phyloP scores from a whole-genome alignment of 441 rosid genomes.

The Erodium texanum region DNA sequence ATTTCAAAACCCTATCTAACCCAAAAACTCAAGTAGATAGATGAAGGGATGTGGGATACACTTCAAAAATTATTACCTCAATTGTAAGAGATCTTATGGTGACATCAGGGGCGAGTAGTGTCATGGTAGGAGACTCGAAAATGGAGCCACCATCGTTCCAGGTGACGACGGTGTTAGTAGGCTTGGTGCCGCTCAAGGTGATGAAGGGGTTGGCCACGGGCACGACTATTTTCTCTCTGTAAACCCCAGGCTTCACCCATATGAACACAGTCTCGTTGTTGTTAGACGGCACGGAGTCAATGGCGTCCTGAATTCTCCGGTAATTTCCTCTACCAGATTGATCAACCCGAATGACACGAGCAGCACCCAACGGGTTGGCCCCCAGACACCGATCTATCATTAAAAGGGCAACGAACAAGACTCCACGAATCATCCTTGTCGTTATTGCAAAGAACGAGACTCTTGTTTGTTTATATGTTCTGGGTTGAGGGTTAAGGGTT shows the following conservation, averaged over 20 bases:
- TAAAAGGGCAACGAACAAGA: background rate
- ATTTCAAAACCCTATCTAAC: no score
- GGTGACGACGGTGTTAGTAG: no score
- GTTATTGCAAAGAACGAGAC: no score
- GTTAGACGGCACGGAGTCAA: constrained; percentile 18
- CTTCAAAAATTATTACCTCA: no score
- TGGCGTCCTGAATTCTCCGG: constrained; percentile 27
- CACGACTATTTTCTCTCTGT: background rate
- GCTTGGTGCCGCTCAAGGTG: background rate
- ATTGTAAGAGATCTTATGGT: no score
- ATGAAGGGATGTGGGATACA: no score
- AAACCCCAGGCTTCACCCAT: constrained; percentile 26
- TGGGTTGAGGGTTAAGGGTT: no score
- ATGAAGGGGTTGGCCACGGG: background rate
- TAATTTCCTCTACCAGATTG: constrained; percentile 24
- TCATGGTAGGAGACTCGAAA: no score
- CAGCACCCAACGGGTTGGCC: background rate
- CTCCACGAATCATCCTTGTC: background rate
- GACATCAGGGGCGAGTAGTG: no score
- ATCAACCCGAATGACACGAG: constrained; percentile 21
- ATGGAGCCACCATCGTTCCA: no score
- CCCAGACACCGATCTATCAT: background rate
- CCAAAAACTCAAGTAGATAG: no score
- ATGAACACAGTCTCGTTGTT: constrained; percentile 17
- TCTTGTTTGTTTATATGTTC: no score